These are phyloP conservation scores for Cytidiella melzeri DNA, from an alignment of 768 basidiomycete genomes.

Conservation along the genomic window DNA sequence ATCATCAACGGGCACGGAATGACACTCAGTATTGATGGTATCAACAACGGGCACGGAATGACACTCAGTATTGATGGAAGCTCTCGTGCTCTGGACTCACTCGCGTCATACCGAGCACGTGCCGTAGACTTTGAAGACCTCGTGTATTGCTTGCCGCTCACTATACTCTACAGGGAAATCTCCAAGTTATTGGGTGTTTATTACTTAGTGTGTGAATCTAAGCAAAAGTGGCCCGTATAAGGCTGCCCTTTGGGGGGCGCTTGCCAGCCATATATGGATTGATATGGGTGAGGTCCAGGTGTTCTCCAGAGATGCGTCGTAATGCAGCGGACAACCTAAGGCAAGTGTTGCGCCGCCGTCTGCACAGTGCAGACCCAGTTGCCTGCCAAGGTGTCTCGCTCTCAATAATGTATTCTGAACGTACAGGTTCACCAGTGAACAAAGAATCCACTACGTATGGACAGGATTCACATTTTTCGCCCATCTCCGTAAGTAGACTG, in stretches of 20 bases:
- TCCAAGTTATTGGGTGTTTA: not conserved
- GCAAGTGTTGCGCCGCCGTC: too few species aligned
- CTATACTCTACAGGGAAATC: not conserved
- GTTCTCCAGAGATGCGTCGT: too few species aligned
- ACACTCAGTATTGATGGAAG: not conserved
- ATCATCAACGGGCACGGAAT: too few species aligned
- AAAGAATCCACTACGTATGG: too few species aligned
- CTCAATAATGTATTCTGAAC: too few species aligned
- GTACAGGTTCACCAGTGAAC: too few species aligned
- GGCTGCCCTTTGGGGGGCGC: not conserved
- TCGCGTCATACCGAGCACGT: not conserved
- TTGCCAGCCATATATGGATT: not conserved
- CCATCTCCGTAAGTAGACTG: too few species aligned
- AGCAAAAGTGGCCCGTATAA: not conserved
- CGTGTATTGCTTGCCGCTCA: not conserved
- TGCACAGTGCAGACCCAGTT: too few species aligned
- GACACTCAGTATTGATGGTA: not conserved
- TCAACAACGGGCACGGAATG: not conserved
- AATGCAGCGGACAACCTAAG: too few species aligned
- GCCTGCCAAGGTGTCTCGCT: too few species aligned
- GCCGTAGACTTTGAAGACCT: not conserved
- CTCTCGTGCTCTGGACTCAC: not conserved
- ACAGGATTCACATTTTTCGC: too few species aligned
- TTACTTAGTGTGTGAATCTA: not conserved
- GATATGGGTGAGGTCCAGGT: not conserved